Conservation (phyloP, 495 filamentous ascomycete species). For the Ascodesmis nigricans region DNA sequence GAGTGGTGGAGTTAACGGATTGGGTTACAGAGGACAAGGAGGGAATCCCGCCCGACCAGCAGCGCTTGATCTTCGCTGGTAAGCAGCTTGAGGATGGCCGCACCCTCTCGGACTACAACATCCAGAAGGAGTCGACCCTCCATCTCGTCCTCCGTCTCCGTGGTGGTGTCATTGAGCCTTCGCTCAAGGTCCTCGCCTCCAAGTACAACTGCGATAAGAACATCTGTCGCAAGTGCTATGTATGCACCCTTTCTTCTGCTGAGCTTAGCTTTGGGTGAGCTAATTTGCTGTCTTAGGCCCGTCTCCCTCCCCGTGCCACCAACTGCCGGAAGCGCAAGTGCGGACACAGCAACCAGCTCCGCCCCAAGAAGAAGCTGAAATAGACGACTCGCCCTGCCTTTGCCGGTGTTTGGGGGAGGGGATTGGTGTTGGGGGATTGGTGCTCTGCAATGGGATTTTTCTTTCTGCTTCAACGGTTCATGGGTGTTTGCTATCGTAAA, state of each 20-base stretch:
- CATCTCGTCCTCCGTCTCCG: slow-evolving; percentile 98
- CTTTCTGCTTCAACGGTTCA: too few relatives aligned
- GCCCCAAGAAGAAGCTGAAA: slow-evolving; percentile 99
- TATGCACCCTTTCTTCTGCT: slow-evolving; percentile 27
- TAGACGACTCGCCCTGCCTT: slow-evolving; percentile 38
- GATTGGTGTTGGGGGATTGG: too few relatives aligned
- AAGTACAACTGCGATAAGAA: slow-evolving; percentile 99
- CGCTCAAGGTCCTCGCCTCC: slow-evolving; percentile 88
- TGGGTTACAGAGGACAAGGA: slow-evolving; percentile 90
- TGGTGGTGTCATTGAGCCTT: slow-evolving; percentile 98
- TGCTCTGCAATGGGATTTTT: too few relatives aligned
- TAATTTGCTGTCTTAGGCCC: slow-evolving; percentile 35
- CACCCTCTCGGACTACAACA: slow-evolving; percentile 98
- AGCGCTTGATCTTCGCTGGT: slow-evolving; percentile 97
- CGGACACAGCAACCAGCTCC: slow-evolving; percentile 97
- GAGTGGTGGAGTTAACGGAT: slow-evolving; percentile 22
- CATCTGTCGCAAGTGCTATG: slow-evolving; percentile 99
- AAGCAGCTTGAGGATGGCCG: slow-evolving; percentile 99
- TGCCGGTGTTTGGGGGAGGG: slow-evolving; percentile 15
- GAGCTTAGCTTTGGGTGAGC: slow-evolving; percentile 1
- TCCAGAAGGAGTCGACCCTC: slow-evolving; percentile 99
- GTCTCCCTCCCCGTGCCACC: slow-evolving; percentile 92
- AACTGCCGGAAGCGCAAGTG: slow-evolving; percentile 99
- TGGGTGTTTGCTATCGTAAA: too few relatives aligned
- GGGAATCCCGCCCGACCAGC: slow-evolving; percentile 96